Evolutionary conservation across 78 protist species (phyloP), one percentile per base, ranked within the genome.

Genomic region (Dictyostelium intermedium): DNA sequence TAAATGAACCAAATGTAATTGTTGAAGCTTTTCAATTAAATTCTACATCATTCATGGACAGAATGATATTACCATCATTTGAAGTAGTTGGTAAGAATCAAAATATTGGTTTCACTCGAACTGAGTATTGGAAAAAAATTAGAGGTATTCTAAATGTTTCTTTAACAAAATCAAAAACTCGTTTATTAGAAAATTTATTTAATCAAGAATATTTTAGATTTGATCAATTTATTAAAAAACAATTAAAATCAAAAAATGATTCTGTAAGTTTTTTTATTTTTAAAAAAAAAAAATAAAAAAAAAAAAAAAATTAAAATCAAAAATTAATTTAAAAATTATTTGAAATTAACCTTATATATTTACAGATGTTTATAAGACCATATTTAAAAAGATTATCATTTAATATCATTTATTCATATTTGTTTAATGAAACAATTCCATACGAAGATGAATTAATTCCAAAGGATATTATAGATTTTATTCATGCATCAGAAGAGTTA

Each of bases 1-100:
- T 89, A 4, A 34, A 25, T 69, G 93, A 89, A 9, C 93, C 83
- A 39, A 70, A 63, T 60, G 86, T 89, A 2, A 89, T 89, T 13
- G 1, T 30, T 3, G 87, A 89, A 20, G 86, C 86, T 4, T 66
- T 80, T 47, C 50, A 27, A 2, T 35, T 30, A 9, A 70, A 89
- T 9, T 23, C 61, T 10, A 23, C 27, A 13, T n/a, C 53, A 30
- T 89, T 89, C 45, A 30, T 35, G 35, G 86, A 89, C 69, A 34
- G 86, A 45, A 41, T 39, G 45, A 69, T 80, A 7, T 25, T 39
- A 61, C 83, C 83, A 30, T 47, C 93, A 11, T 61, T 80, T 37
- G 14, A 61, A 41, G 50, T 89, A 34, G 87, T 89, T 80, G 93
- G 93, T 11, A 56, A 56, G 16, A 13, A 23, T 27, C 25, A 85